Evolutionary conservation across 352 stramenopile species (phyloP), one percentile per base, ranked within the genome.

Genomic region (Pythium scleroteichum): DNA sequence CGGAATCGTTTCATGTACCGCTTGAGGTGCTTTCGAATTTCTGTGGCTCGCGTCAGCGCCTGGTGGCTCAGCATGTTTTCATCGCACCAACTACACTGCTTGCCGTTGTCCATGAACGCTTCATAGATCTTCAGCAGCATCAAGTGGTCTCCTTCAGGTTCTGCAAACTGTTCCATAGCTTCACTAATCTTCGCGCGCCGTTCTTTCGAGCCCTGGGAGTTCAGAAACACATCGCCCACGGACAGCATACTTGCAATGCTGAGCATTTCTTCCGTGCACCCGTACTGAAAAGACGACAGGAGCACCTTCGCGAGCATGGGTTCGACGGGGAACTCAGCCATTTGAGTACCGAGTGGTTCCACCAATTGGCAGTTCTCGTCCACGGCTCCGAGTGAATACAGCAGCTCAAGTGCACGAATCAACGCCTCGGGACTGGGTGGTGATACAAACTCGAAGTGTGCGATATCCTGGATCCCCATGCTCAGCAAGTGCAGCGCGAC

Each of bases 271-370:
- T 79, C 79, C 1, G 90, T 96, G 71, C 97, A 99, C 1, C 67
- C 53, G 39, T 83, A 89, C 23, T 71, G 55, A 33, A 88, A 77
- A 0, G 85, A 91, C n/a, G 79, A 66, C 0, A 92, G 50, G 29
- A 94, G 60, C 23, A 87, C 79, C 42, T 85, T 90, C 2, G 82
- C 84, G 23, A 94, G 58, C 27, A 87, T 82, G 27, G 97, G 96
- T 39, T 98, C 96, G 17, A 99, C 75, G 5, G 97, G 97, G 69
- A 99, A 99, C 62, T 99, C 94, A 39, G 85, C 88, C 95, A 99
- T 99, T 33, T 96, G 87, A 12, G 89, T 78, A 8, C 97, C 97
- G 26, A 99, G 72, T 17, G 80, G 70, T 22, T 94, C 85, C 1
- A 88, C 62, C 6, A 94, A 73, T 23, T 64, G 75, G 55, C 81